These are phyloP conservation scores for Fusarium xyrophilum DNA, from an alignment of 2,329 filamentous ascomycete genomes.

Conservation along the genomic window DNA sequence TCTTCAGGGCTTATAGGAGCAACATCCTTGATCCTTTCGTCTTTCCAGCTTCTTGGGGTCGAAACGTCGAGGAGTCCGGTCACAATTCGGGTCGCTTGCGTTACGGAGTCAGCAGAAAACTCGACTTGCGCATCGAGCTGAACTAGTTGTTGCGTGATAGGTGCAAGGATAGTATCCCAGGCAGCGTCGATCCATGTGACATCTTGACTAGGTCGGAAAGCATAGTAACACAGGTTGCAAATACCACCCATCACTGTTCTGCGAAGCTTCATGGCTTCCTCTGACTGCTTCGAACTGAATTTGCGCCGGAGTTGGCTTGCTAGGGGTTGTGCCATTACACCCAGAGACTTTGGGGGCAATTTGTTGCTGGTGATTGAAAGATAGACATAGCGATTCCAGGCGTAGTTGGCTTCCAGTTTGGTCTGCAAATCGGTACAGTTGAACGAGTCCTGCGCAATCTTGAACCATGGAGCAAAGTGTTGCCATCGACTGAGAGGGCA, in stretches of 20 bases:
- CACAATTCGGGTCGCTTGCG: constrained; percentile 72
- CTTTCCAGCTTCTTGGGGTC: constrained; percentile 71
- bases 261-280: constrained; percentile 59
- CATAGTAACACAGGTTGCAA: constrained; percentile 83
- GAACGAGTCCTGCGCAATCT: constrained; percentile 81
- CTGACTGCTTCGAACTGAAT: constrained; percentile 61
- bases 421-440: constrained; percentile 76
- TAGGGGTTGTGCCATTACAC: constrained; percentile 69
- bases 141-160: constrained; percentile 67
- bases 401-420: constrained; percentile 78
- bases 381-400: constrained; percentile 86
- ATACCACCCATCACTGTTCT: constrained; percentile 70
- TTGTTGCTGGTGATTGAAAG: constrained; percentile 70
- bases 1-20: constrained; percentile 71
- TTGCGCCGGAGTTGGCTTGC: constrained; percentile 72
- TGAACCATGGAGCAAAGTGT: constrained; percentile 76
- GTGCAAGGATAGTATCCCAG: constrained; percentile 78
- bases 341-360: constrained; percentile 51
- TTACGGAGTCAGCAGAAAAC: constrained; percentile 57
- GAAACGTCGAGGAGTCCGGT: constrained; percentile 71
- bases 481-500: constrained; percentile 73
- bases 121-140: constrained; percentile 46
- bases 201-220: constrained; percentile 73
- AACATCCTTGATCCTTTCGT: constrained; percentile 70
- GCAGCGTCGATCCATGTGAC: constrained; percentile 72